phyloP scores from a whole-genome alignment of 2,329 filamentous ascomycete genomes.

The Trichoderma koningiopsis region DNA sequence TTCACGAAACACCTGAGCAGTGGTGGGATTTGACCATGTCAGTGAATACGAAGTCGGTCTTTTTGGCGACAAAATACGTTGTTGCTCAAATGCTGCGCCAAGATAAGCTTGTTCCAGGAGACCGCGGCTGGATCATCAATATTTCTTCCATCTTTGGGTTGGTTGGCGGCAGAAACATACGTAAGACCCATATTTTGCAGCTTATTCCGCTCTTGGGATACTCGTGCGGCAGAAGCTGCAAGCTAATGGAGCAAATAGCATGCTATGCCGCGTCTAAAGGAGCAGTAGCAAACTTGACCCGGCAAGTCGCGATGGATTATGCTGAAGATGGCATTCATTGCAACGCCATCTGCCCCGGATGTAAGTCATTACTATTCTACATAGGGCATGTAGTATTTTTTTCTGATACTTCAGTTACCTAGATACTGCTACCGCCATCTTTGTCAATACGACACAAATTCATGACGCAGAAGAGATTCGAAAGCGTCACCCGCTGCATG shows the following conservation, averaged over 20 bases:
- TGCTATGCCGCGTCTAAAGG: conserved; percentile 54
- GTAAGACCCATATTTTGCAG: conserved; percentile 28
- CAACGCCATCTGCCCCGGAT: conserved; percentile 58
- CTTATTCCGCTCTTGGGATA: neutral
- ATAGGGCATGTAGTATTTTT: neutral
- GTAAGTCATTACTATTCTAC: neutral
- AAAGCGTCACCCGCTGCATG: conserved; percentile 34
- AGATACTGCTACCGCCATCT: conserved; percentile 36
- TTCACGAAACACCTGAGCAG: conserved; percentile 51
- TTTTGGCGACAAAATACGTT: conserved; percentile 49
- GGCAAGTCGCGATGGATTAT: conserved; percentile 52
- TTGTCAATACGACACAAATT: conserved; percentile 30
- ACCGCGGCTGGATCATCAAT: conserved; percentile 54
- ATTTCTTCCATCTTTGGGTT: conserved; percentile 48
- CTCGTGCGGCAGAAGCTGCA: no score
- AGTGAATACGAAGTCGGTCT: conserved; percentile 44
- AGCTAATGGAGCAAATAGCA: conserved; percentile 28
- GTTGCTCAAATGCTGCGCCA: conserved; percentile 54
- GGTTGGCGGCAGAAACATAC: conserved; percentile 35
- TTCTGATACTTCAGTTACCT: neutral
- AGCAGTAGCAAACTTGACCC: conserved; percentile 53
- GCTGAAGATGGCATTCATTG: conserved; percentile 51
- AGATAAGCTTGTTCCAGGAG: conserved; percentile 40
- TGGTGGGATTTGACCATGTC: conserved; percentile 48
- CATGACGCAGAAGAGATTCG: conserved; percentile 26